phyloP scores from a whole-genome alignment of 495 filamentous ascomycete genomes.

The Aspergillus olivimuriae region DNA sequence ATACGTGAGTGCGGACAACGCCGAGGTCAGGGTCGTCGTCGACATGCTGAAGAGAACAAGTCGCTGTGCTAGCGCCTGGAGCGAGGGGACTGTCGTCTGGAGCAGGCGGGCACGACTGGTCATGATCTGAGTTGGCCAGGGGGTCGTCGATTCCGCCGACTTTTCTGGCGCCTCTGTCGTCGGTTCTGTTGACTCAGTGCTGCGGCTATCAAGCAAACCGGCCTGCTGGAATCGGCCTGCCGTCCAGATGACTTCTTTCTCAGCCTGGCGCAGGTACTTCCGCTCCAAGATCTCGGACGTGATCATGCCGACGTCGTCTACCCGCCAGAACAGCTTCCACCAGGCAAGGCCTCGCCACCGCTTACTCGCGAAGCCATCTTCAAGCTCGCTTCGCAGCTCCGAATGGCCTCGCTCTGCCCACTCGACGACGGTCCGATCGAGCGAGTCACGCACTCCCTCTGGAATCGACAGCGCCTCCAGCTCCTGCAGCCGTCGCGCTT shows the following conservation, averaged over 20 bases:
- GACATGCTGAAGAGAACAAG: constrained; percentile 69
- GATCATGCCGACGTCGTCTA: constrained; percentile 82
- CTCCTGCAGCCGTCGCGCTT: constrained; percentile 33
- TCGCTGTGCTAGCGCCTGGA: constrained; percentile 76
- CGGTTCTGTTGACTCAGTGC: constrained; percentile 4
- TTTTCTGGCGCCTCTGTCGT: background rate
- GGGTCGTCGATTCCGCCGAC: constrained; percentile 8
- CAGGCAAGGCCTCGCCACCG: constrained; percentile 73
- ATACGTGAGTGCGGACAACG: constrained; percentile 63
- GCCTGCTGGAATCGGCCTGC: constrained; percentile 75
- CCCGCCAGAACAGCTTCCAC: constrained; percentile 95
- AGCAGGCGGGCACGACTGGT: constrained; percentile 49
- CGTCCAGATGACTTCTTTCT: constrained; percentile 70
- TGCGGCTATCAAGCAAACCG: constrained; percentile 47
- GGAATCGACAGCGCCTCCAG: constrained; percentile 32
- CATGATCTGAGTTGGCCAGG: constrained; percentile 41
- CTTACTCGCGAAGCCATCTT: constrained; percentile 60
- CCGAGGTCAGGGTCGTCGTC: constrained; percentile 54
- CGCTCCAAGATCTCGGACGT: constrained; percentile 67
- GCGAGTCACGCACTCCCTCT: constrained; percentile 33
- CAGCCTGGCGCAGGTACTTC: constrained; percentile 67
- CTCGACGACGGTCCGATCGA: constrained; percentile 51
- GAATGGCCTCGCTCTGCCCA: constrained; percentile 79
- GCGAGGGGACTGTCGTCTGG: constrained; percentile 56
- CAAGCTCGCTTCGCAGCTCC: constrained; percentile 73